These are phyloP conservation scores for Gracilaria domingensis DNA, from an alignment of 23 red algal genomes.

Conservation along the genomic window DNA sequence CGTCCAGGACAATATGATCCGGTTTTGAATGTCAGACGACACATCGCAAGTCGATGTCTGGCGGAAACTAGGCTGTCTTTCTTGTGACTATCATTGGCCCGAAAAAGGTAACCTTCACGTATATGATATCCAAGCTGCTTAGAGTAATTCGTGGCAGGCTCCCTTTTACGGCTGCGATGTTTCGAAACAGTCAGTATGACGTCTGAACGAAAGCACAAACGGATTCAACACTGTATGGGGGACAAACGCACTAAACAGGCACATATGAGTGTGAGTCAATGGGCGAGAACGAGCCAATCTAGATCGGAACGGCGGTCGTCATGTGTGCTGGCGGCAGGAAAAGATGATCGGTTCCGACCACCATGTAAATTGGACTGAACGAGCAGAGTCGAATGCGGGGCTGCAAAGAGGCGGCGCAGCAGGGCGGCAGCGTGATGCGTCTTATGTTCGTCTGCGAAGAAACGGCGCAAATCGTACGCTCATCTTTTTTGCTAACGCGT, in stretches of 20 bases:
- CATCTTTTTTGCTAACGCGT: too few species aligned
- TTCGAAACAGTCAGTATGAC: slow-evolving; percentile 3
- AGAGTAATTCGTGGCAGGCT: slow-evolving; percentile 16
- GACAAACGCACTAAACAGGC: slow-evolving; percentile 44
- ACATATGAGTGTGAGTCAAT: slow-evolving; percentile 40
- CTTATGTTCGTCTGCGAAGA: too few species aligned
- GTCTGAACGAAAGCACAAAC: neutral
- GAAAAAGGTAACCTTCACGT: slow-evolving; percentile 38
- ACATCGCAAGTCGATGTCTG: slow-evolving; percentile 47
- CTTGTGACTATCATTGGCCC: slow-evolving; percentile 33
- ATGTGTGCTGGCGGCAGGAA: neutral
- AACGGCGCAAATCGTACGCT: too few species aligned
- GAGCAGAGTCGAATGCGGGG: neutral
- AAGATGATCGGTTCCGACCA: slow-evolving; percentile 33
- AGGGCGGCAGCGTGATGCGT: too few species aligned
- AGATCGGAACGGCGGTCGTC: slow-evolving; percentile 6
- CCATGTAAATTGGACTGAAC: neutral
- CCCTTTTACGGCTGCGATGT: neutral
- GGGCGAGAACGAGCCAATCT: slow-evolving; percentile 53
- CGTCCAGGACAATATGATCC: slow-evolving; percentile 3
- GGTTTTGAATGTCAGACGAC: slow-evolving; percentile 27
- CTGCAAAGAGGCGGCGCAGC: too few species aligned
- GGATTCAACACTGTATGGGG: neutral
- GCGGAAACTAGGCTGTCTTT: slow-evolving; percentile 46
- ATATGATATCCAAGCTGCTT: slow-evolving; percentile 25